These are phyloP conservation scores for Hydnomerulius pinastri DNA, from an alignment of 768 basidiomycete genomes.

Conservation along the genomic window DNA sequence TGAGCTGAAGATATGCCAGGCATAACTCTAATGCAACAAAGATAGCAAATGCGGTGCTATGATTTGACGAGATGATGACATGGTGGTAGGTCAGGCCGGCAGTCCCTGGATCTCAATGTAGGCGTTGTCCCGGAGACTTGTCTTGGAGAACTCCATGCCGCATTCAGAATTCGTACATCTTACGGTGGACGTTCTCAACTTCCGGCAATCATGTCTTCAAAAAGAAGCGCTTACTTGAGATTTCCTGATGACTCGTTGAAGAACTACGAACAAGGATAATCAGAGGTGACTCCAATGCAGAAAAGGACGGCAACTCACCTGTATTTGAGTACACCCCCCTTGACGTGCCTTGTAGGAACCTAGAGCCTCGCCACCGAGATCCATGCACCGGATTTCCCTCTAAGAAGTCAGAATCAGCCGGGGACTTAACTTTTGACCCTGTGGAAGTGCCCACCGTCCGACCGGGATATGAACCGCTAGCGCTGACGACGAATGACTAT, in stretches of 20 bases:
- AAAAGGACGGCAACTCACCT: conserved; percentile 27
- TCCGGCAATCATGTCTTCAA: background rate
- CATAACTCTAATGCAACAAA: conserved; percentile 8
- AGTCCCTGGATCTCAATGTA: conserved; percentile 43
- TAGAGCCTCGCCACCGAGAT: conserved; percentile 40
- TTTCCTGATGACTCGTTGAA: conserved; percentile 40
- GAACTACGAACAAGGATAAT: conserved; percentile 27
- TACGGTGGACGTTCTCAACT: conserved; percentile 13
- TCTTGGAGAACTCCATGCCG: conserved; percentile 42
- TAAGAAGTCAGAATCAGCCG: conserved; percentile 17
- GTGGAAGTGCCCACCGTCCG: conserved; percentile 31
- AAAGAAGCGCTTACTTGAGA: conserved; percentile 34
- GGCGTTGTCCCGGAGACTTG: conserved; percentile 40
- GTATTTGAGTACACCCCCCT: conserved; percentile 44
- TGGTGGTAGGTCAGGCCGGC: conserved; percentile 27
- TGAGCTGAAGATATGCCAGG: conserved; percentile 21
- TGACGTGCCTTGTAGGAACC: conserved; percentile 43
- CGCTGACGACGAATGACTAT: conserved; percentile 23
- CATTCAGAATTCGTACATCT: conserved; percentile 42
- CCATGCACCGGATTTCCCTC: conserved; percentile 48
- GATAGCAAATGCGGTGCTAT: background rate
- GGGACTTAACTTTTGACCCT: background rate
- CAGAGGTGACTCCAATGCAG: background rate
- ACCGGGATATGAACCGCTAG: conserved; percentile 32
- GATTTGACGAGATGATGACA: background rate